A percentile compares a stretch with the other conserved stretches of the same genome.
Conservation (phyloP, 441 rosid species). For the Arabidopsis lyrata region DNA sequence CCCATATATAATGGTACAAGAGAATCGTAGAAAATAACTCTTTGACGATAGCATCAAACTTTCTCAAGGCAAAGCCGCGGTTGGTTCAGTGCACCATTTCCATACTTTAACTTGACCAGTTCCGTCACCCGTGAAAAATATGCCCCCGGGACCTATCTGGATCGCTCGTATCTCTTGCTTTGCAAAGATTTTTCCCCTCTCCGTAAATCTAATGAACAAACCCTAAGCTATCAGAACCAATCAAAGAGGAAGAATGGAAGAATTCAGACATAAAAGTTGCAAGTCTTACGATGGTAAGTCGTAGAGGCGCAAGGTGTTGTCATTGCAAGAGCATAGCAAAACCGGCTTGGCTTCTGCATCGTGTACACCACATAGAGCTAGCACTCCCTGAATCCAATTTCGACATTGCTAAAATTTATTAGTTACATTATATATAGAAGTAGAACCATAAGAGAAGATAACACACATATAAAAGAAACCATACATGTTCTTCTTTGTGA, state of each 20-base stretch:
- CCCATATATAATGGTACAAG: constrained; percentile 39
- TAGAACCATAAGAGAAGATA: constrained; percentile 1
- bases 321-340: constrained; percentile 85
- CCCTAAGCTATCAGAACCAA: constrained; percentile 23
- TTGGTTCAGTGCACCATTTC: constrained; percentile 69
- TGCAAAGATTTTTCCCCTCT: constrained; percentile 89
- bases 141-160: constrained; percentile 80
- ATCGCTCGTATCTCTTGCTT: constrained; percentile 86
- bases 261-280: neutral
- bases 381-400: constrained; percentile 65
- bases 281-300: constrained; percentile 96
- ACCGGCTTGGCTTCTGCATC: constrained; percentile 92
- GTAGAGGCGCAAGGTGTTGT: constrained; percentile 72
- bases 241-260: neutral
- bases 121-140: constrained; percentile 95
- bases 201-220: constrained; percentile 73
- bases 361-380: constrained; percentile 82
- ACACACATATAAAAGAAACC: neutral
- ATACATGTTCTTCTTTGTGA: constrained; percentile 88
- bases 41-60: constrained; percentile 9
- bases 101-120: constrained; percentile 95
- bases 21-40: constrained; percentile 27
- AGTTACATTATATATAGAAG: constrained; percentile 15
- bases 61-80: constrained; percentile 40
- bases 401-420: constrained; percentile 33